phyloP scores from a whole-genome alignment of 1,139 yeast species.

The Saccharomycopsis hybrid region DNA sequence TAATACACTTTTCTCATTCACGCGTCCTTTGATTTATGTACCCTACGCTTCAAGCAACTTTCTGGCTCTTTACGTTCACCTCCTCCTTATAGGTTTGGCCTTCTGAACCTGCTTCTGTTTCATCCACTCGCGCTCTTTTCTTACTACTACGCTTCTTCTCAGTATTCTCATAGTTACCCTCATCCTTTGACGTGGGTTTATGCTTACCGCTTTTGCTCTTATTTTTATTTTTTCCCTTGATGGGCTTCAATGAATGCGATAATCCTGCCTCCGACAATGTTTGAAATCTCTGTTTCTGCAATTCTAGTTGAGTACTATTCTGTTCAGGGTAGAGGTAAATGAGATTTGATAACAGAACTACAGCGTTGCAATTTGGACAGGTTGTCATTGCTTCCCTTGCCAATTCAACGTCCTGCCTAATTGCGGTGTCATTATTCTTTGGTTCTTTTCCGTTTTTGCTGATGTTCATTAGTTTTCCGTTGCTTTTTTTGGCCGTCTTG shows the following conservation, averaged over 20 bases:
- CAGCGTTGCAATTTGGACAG: constrained; percentile 13
- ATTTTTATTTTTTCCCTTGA: constrained; percentile 3
- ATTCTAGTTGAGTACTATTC: background rate
- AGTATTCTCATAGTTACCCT: background rate
- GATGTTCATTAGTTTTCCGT: background rate
- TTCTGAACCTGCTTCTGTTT: too few species aligned
- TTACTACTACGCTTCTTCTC: background rate
- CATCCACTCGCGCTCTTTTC: too few species aligned
- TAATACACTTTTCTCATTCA: too few species aligned
- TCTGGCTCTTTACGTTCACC: too few species aligned
- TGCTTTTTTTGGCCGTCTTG: background rate
- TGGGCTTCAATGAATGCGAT: constrained; percentile 6
- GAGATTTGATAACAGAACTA: constrained; percentile 5
- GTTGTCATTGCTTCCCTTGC: constrained; percentile 1
- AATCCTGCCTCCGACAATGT: constrained; percentile 6
- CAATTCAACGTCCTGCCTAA: background rate
- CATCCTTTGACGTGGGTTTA: background rate
- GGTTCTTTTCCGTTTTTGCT: background rate
- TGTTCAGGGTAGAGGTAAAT: constrained; percentile 6
- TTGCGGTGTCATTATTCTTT: background rate
- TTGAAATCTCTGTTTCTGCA: constrained; percentile 7
- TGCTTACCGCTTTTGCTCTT: constrained; percentile 1
- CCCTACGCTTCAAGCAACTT: too few species aligned
- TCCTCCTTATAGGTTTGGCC: too few species aligned
- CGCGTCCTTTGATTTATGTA: too few species aligned